These are phyloP conservation scores for Colletotrichum gigasporum DNA, from an alignment of 2,329 filamentous ascomycete genomes.

Conservation along the genomic window DNA sequence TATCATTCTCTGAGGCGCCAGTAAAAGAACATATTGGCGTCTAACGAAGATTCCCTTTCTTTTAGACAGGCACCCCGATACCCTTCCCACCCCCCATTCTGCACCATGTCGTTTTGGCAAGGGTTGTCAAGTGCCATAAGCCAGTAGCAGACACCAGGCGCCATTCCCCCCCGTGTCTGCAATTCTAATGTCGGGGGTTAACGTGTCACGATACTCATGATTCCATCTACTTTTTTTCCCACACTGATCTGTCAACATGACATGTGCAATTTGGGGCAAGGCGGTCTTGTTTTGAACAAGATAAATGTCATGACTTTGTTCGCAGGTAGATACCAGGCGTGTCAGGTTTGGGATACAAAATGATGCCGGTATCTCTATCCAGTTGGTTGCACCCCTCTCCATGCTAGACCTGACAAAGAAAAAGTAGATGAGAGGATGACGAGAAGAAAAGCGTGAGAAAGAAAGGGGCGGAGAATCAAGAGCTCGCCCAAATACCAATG, in stretches of 20 bases:
- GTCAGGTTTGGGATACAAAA: not conserved
- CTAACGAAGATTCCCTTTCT: too few species aligned
- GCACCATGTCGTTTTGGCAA: too few species aligned
- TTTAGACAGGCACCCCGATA: not conserved
- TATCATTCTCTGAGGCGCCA: conserved; percentile 16
- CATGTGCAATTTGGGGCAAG: not conserved
- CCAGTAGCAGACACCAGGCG: too few species aligned
- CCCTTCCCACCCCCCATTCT: too few species aligned
- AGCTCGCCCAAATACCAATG: not conserved
- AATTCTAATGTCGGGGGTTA: too few species aligned
- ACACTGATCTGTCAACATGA: too few species aligned
- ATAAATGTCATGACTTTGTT: not conserved
- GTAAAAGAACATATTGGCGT: not conserved
- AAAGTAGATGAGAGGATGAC: too few species aligned
- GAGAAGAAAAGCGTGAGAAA: not conserved
- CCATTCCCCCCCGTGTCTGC: too few species aligned
- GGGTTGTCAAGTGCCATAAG: too few species aligned
- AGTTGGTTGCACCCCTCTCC: conserved; percentile 4
- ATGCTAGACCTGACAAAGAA: conserved; percentile 21
- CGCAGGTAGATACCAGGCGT: not conserved
- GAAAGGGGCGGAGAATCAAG: not conserved
- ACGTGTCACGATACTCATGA: too few species aligned
- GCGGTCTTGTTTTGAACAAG: not conserved
- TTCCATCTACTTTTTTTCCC: too few species aligned
- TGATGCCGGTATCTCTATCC: conserved; percentile 23